A percentile compares a stretch with the other conserved stretches of the same genome.
phyloP scores from a whole-genome alignment of 768 basidiomycete species.

The Coprinopsis strossmayeri region DNA sequence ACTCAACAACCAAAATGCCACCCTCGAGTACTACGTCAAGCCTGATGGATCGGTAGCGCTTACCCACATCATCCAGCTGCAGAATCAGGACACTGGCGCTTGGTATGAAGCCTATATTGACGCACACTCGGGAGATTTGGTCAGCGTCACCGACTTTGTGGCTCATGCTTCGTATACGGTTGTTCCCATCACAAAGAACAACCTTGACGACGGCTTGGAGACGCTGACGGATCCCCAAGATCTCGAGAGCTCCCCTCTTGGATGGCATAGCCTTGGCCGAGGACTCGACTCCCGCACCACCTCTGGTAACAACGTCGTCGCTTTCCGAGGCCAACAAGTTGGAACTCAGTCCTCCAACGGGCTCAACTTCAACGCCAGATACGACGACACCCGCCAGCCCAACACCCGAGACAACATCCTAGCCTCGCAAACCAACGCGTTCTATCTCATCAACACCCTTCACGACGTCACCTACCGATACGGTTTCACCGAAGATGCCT shows the following conservation, averaged over 20 bases:
- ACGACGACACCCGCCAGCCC: conserved; percentile 26
- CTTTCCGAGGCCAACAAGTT: conserved; percentile 23
- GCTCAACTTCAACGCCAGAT: conserved; percentile 33
- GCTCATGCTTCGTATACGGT: conserved; percentile 33
- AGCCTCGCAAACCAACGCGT: conserved; percentile 46
- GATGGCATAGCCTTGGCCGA: conserved; percentile 38
- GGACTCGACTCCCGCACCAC: not conserved
- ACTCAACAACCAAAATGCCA: conserved; percentile 29
- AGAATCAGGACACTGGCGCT: conserved; percentile 27
- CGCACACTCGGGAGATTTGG: conserved; percentile 42
- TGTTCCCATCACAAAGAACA: conserved; percentile 45
- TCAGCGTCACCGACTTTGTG: conserved; percentile 49
- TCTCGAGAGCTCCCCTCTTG: conserved; percentile 43
- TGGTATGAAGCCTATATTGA: conserved; percentile 58
- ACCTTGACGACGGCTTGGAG: conserved; percentile 41
- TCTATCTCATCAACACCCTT: conserved; percentile 54
- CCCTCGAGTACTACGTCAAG: conserved; percentile 36
- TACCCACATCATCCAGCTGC: conserved; percentile 33
- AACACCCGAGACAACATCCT: conserved; percentile 37
- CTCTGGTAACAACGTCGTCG: conserved; percentile 25
- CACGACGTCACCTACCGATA: conserved; percentile 42
- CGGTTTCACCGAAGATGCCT: conserved; percentile 47
- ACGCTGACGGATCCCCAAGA: conserved; percentile 49
- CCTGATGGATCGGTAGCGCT: conserved; percentile 32
- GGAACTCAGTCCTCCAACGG: conserved; percentile 28